Evolutionary conservation across 2,329 filamentous ascomycete genomes (phyloP), one percentile per base, ranked within the genome.

Genomic region (Fusarium goolgardi): DNA sequence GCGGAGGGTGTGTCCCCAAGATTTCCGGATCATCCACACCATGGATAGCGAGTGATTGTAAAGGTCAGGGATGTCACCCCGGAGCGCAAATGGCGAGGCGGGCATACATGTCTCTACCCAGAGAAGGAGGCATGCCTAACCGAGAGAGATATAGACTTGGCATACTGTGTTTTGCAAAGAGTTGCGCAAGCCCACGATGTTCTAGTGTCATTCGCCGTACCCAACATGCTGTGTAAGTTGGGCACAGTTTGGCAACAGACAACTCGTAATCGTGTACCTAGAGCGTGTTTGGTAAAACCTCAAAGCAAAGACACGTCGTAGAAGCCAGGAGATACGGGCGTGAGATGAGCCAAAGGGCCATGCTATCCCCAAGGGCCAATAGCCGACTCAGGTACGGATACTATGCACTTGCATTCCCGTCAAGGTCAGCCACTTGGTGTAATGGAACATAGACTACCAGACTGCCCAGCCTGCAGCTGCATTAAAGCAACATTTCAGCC

Each of bases 191-290:
- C 25, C 27, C 27, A 21, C 23, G 37, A 43, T 39, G 57, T 32
- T 55, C 27, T 43, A 18, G 15, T 35, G 40, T 15, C 62, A 29
- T 50, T 61, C 27, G 37, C 43, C 40, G 37, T 32, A 18, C 21
- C 51, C 50, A 50, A n/a, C 23, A 65, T 65, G 55, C 27, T 34
- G 62, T 65, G 62, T 40, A 61, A 56, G 50, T 49, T 37, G 32
- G 56, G 45, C 32, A 55, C 21, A 35, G 61, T 31, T 35, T 41
- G 31, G 50, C 21, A 34, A 39, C 13, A 65, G 34, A 39, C 27
- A 44, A 43, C 46, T 66, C 46, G 62, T 44, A 56, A 56, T 55
- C 40, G 55, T 65, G 40, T 56, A 66, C 62, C 55, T 31, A 64
- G 23, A n/a, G 34, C 37, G 21, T 40, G 21, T 53, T 32, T 32